Evolutionary conservation across 1,284 basidiomycete species (phyloP).

Genomic region (Ganoderma multipileum): DNA sequence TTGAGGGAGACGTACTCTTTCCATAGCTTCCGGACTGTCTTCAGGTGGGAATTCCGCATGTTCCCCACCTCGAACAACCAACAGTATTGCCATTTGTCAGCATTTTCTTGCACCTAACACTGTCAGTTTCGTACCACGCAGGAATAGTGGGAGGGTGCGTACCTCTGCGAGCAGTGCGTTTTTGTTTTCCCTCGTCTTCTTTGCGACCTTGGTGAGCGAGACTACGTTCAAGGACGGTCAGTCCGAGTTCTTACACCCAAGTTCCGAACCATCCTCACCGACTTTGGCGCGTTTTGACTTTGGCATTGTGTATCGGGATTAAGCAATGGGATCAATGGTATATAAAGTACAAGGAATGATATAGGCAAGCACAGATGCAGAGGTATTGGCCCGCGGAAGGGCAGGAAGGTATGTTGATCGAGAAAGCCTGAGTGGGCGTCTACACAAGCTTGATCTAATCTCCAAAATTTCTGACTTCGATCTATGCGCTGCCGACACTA

Average conservation of each 20-base stretch:
- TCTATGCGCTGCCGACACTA: constrained; percentile 8
- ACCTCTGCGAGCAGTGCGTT: constrained; percentile 85
- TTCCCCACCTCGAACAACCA: constrained; percentile 96
- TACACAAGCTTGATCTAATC: constrained; percentile 30
- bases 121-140: not conserved
- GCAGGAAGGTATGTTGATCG: constrained; percentile 15
- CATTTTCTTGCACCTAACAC: constrained; percentile 72
- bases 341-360: constrained; percentile 22
- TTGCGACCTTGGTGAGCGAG: constrained; percentile 79
- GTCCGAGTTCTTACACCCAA: not conserved
- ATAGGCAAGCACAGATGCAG: constrained; percentile 6
- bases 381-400: not conserved
- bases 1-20: constrained; percentile 76
- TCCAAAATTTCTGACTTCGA: constrained; percentile 30
- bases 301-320: constrained; percentile 65
- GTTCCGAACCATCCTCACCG: constrained; percentile 45
- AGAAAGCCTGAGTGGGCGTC: not conserved
- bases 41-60: constrained; percentile 94
- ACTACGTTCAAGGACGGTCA: constrained; percentile 53
- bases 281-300: constrained; percentile 88
- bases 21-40: constrained; percentile 94
- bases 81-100: constrained; percentile 91
- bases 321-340: not conserved
- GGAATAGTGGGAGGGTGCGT: constrained; percentile 30
- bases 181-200: constrained; percentile 89